Evolutionary conservation across 768 basidiomycete genomes (phyloP).

Genomic region (Trametes maxima): DNA sequence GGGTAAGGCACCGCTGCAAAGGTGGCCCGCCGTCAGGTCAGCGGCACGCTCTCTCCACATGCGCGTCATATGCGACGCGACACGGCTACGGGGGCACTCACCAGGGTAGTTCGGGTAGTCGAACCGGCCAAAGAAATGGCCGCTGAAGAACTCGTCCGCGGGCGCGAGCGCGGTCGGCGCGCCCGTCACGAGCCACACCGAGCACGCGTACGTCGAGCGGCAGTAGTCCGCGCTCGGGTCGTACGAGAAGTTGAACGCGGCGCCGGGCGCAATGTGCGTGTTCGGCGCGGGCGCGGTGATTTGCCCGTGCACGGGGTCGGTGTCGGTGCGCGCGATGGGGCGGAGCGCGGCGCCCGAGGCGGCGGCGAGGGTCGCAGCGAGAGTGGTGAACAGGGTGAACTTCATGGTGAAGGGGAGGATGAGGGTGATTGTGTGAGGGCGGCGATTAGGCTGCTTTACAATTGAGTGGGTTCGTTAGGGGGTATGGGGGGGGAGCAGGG

Average conservation of each 20-base stretch:
- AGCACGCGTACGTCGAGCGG: conserved; percentile 44
- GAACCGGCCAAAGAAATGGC: conserved; percentile 49
- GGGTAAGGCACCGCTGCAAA: conserved; percentile 46
- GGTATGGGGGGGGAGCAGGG: background rate
- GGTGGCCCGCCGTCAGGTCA: background rate
- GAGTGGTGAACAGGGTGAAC: conserved; percentile 3
- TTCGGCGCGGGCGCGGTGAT: conserved; percentile 38
- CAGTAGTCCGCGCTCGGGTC: conserved; percentile 43
- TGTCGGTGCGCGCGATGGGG: conserved; percentile 6
- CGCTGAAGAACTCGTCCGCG: conserved; percentile 37
- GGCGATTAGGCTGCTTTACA: conserved; percentile 12
- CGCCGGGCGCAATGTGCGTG: conserved; percentile 43
- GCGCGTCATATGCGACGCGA: background rate
- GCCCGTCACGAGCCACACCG: conserved; percentile 44
- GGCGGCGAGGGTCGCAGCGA: conserved; percentile 11
- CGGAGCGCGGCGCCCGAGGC: conserved; percentile 5
- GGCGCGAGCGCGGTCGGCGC: conserved; percentile 31
- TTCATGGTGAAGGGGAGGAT: conserved; percentile 3
- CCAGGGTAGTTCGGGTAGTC: conserved; percentile 48
- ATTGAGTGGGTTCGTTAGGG: background rate
- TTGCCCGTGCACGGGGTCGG: conserved; percentile 22
- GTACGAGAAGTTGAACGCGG: conserved; percentile 45
- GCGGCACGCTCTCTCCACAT: background rate
- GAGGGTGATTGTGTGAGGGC: background rate
- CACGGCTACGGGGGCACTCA: conserved; percentile 20